phyloP scores from a whole-genome alignment of 257 asterid species.

The Fraxinus pennsylvanica region DNA sequence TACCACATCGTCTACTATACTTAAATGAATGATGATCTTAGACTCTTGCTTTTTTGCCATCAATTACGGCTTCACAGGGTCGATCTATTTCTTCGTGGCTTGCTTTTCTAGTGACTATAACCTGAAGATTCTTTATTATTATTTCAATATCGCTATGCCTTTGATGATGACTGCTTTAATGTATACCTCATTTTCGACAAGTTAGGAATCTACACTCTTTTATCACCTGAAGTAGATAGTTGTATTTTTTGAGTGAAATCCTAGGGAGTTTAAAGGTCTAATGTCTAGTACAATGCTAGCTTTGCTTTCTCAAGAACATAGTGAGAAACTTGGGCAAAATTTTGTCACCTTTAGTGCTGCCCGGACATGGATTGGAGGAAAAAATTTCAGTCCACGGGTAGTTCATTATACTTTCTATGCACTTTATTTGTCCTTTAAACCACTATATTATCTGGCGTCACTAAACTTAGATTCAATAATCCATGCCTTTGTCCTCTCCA shows the following conservation, averaged over 20 bases:
- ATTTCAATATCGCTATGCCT: no score
- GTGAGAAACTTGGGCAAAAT: background rate
- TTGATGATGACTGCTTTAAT: no score
- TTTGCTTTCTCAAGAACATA: background rate
- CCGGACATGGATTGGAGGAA: constrained; percentile 14
- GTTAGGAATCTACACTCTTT: no score
- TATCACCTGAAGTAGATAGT: no score
- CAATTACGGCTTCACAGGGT: no score
- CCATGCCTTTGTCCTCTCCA: constrained; percentile 8
- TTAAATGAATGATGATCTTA: no score
- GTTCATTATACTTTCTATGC: background rate
- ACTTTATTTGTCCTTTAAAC: background rate
- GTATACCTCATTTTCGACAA: no score
- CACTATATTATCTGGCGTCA: background rate
- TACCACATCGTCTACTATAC: no score
- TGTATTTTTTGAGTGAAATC: background rate
- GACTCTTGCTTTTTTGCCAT: no score
- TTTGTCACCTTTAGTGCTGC: background rate
- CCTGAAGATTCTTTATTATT: no score
- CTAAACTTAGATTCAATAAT: background rate
- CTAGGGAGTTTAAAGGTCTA: background rate
- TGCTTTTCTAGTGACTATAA: no score
- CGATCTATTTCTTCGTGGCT: no score
- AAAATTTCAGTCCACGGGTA: background rate
- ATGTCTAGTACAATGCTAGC: background rate